Base-by-base conservation (phyloP, 345 rosid species). In the Excoecaria agallocha region DNA sequence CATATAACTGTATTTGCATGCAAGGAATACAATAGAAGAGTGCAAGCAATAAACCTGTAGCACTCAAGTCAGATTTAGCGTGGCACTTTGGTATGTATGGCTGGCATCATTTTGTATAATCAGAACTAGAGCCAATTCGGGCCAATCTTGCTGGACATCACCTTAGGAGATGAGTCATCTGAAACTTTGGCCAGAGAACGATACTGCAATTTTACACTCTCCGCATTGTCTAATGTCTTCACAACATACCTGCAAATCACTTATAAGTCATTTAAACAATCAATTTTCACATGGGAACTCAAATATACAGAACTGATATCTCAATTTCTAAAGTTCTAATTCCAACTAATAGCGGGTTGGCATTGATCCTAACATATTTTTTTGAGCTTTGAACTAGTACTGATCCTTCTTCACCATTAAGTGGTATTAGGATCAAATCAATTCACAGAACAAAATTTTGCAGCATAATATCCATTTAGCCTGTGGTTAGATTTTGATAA, bases 161-260 rank as follows among this genome's bases (percentile, higher is more conserved):
- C 79, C 78, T 82, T 83, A 4, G 83, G 70, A 67, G 84, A 76
- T 19, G 85, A 71, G 68, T 79, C 80, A 19, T 86, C 86, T 16
- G 89, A 41, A 74, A 90, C 85, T 83, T 89, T 93, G 46, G 97
- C 90, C 16, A 90, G 91, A 13, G 97, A 93, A 24, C 94, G 92
- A 77, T 93, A 93, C 81, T 93, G 97, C 82, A 93, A 76, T 80
- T 93, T 93, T 13, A 91, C 93, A 77, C 97, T 87, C 87, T 91
- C 97, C 46, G 93, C 93, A 73, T 93, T 89, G 86, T 93, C 98
- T 81, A 90, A 65, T 49, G 97, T 93, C 86, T 93, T 93, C 78
- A 91, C 97, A 66, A 93, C 97, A 60, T 93, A 93, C 98, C 98
- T 93, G 82, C 43, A 70, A 51, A 71, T 13, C 74, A 35, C 68